Evolutionary conservation across 495 filamentous ascomycete genomes (phyloP).

Genomic region (Bombardia bombarda): DNA sequence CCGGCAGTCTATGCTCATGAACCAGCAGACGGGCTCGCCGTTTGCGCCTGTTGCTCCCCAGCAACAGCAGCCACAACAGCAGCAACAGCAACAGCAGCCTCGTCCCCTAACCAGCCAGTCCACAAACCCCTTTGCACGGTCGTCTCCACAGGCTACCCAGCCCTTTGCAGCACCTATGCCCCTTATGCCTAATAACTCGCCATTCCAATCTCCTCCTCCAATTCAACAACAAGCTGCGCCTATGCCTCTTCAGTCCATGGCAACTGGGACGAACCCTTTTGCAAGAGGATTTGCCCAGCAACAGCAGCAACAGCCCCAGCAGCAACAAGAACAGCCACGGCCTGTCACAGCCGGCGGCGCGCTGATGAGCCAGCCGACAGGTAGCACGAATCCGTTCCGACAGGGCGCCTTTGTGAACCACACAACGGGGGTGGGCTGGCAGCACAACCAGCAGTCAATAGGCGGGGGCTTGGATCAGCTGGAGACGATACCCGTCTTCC

Average conservation of each 20-base stretch:
- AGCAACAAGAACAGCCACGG: conserved; percentile 19
- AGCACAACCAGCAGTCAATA: conserved; percentile 65
- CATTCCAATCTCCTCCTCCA: conserved; percentile 41
- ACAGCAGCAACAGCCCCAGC: conserved; percentile 26
- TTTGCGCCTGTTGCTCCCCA: conserved; percentile 8
- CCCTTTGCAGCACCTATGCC: conserved; percentile 37
- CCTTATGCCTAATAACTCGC: no score
- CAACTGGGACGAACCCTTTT: conserved; percentile 69
- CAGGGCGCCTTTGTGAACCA: conserved; percentile 83
- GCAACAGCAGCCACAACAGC: conserved; percentile 4
- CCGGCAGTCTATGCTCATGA: conserved; percentile 72
- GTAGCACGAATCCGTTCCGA: conserved; percentile 91
- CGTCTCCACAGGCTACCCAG: conserved; percentile 40
- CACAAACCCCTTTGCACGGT: conserved; percentile 79
- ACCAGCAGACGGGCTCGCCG: conserved; percentile 38
- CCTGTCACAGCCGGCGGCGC: conserved; percentile 37
- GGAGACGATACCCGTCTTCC: conserved; percentile 78
- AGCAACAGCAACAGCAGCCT: conserved; percentile 3
- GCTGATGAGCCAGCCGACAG: conserved; percentile 60
- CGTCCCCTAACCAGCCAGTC: conserved; percentile 45
- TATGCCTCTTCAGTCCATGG: conserved; percentile 51
- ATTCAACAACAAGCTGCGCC: conserved; percentile 34
- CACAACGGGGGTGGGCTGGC: conserved; percentile 80
- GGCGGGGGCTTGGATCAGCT: conserved; percentile 81
- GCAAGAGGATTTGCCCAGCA: conserved; percentile 38